Percentiles rank a stretch among this genome's conserved stretches.
These are phyloP conservation scores for Cladosporium sp. DNA, from an alignment of 2,329 filamentous ascomycete genomes.

Conservation along the genomic window DNA sequence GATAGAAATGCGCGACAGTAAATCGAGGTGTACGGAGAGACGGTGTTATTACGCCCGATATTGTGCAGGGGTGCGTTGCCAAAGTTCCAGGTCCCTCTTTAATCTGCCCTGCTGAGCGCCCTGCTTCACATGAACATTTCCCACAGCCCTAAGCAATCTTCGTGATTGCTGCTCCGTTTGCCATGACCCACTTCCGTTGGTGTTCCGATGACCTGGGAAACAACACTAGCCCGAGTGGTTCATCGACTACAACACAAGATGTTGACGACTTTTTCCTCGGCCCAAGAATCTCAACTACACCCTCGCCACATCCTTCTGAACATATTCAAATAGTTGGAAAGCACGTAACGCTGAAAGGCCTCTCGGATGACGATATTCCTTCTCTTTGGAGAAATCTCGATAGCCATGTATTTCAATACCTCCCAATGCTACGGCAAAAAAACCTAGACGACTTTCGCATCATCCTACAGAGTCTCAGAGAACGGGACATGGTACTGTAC, in stretches of 20 bases:
- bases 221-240: background rate
- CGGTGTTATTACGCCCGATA: background rate
- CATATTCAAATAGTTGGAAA: conserved; percentile 15
- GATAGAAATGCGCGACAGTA: background rate
- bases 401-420: conserved; percentile 43
- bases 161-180: background rate
- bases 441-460: conserved; percentile 22
- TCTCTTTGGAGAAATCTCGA: conserved; percentile 23
- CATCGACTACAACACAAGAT: background rate
- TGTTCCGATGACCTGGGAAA: background rate
- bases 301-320: conserved; percentile 16
- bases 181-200: background rate
- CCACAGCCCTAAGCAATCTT: background rate
- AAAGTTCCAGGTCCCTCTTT: background rate
- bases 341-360: conserved; percentile 24
- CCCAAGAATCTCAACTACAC: background rate
- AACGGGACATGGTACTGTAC: conserved; percentile 40
- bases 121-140: background rate
- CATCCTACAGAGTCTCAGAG: conserved; percentile 21
- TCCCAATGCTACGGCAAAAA: conserved; percentile 39
- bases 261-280: conserved; percentile 4
- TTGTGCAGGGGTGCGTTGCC: background rate
- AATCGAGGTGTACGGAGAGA: background rate
- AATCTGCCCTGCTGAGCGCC: background rate
- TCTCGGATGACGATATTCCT: conserved; percentile 20